Conservation (phyloP, 441 rosid species). For the Erodium texanum region DNA sequence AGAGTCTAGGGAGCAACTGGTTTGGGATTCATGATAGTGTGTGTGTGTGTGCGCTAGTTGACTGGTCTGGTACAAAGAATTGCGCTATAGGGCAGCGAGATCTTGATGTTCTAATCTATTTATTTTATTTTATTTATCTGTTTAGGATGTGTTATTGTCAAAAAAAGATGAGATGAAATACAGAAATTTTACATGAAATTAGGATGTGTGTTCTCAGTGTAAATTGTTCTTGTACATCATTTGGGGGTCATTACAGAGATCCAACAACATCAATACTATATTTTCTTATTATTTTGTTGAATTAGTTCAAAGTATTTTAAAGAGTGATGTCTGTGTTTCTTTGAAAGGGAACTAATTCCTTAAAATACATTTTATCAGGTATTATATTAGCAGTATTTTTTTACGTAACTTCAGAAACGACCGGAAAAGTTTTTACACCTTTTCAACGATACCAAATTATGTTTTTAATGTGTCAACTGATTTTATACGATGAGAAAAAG, state of each 20-base stretch:
- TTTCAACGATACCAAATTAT: too few relatives aligned
- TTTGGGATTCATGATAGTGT: background rate
- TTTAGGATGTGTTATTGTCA: background rate
- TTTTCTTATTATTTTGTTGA: background rate
- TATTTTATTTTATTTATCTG: background rate
- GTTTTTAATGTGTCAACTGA: too few relatives aligned
- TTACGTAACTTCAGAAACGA: too few relatives aligned
- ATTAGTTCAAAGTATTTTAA: too few relatives aligned
- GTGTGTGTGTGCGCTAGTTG: background rate
- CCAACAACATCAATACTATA: background rate
- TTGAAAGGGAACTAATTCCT: too few relatives aligned
- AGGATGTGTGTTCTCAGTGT: background rate
- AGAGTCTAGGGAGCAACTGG: background rate
- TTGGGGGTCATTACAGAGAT: constrained; percentile 1
- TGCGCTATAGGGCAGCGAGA: background rate
- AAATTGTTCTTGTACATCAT: background rate
- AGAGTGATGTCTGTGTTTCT: too few relatives aligned
- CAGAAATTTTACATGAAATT: constrained; percentile 1
- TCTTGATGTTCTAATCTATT: background rate
- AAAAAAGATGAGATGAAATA: background rate
- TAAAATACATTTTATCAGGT: too few relatives aligned
- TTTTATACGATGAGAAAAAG: too few relatives aligned
- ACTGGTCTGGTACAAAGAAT: background rate
- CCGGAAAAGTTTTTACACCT: too few relatives aligned
- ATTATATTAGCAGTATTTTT: too few relatives aligned